Conservation (phyloP, 164 flowering plant genomes). For the Stephania yunnanensis region DNA sequence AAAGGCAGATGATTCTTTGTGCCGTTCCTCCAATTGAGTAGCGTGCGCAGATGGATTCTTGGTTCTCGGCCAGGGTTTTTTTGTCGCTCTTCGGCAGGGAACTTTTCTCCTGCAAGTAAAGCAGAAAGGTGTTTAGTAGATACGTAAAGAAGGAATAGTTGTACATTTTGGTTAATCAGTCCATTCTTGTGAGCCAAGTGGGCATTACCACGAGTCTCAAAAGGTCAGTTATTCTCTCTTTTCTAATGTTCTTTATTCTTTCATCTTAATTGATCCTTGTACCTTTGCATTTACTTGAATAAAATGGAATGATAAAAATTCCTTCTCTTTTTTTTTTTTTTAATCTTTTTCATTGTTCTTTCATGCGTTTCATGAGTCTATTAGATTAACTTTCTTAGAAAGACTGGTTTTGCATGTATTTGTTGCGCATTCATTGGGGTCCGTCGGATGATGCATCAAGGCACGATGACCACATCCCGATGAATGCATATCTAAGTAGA, state of each 20-base stretch:
- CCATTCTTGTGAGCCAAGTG: conserved; percentile 32
- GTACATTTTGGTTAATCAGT: conserved; percentile 34
- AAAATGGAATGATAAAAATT: conserved; percentile 21
- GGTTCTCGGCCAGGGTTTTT: conserved; percentile 41
- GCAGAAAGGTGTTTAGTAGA: conserved; percentile 5
- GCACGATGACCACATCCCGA: too few species aligned
- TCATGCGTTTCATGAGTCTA: neutral
- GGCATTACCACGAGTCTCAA: conserved; percentile 25
- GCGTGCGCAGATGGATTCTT: conserved; percentile 32
- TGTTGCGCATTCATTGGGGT: too few species aligned
- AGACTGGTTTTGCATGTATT: too few species aligned
- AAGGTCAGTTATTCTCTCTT: conserved; percentile 27
- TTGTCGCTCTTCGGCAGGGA: conserved; percentile 44
- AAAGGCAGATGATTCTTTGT: conserved; percentile 41
- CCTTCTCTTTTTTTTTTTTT: neutral
- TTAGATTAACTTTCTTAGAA: too few species aligned
- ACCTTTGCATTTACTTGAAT: conserved; percentile 14
- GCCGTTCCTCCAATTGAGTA: conserved; percentile 44
- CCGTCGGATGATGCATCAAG: too few species aligned
- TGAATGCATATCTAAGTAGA: too few species aligned
- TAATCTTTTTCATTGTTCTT: neutral
- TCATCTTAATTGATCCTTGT: conserved; percentile 29
- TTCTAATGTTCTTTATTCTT: conserved; percentile 37
- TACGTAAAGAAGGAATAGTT: neutral
- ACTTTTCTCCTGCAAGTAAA: conserved; percentile 4